Conservation (phyloP, 1,284 basidiomycete species). For the Athelia sp. region DNA sequence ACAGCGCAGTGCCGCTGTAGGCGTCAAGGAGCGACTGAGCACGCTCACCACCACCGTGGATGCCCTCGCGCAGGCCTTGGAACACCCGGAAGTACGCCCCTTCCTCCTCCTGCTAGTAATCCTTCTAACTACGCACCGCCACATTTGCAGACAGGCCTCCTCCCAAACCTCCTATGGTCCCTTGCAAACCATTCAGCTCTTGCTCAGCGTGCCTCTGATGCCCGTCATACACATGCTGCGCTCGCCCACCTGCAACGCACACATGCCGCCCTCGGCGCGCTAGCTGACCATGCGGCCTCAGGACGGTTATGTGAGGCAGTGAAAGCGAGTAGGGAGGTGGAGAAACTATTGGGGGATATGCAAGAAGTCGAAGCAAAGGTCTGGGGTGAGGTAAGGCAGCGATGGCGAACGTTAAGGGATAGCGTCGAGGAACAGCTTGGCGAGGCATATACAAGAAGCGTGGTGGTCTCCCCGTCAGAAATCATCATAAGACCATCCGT, state of each 20-base stretch:
- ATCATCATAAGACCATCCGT: slow-evolving; percentile 48
- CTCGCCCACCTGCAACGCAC: slow-evolving; percentile 51
- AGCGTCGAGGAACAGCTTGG: slow-evolving; percentile 66
- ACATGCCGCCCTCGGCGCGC: slow-evolving; percentile 34
- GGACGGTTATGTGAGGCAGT: slow-evolving; percentile 64
- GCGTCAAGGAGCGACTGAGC: slow-evolving; percentile 55
- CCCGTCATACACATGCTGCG: slow-evolving; percentile 41
- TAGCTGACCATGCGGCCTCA: slow-evolving; percentile 39
- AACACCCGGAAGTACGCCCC: slow-evolving; percentile 49
- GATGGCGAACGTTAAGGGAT: slow-evolving; percentile 48
- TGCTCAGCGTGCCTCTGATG: slow-evolving; percentile 54
- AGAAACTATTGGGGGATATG: slow-evolving; percentile 32
- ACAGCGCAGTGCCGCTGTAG: slow-evolving; percentile 57
- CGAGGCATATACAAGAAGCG: slow-evolving; percentile 58
- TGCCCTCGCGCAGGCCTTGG: slow-evolving; percentile 41
- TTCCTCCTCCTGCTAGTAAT: slow-evolving; percentile 1
- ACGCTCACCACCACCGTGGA: slow-evolving; percentile 51
- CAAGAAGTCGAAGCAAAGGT: too few species aligned
- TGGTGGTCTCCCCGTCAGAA: slow-evolving; percentile 44
- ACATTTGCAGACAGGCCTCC: slow-evolving; percentile 53
- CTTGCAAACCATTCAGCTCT: slow-evolving; percentile 54
- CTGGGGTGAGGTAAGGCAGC: slow-evolving; percentile 33
- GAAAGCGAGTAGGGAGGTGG: slow-evolving; percentile 32
- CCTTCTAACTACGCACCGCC: slow-evolving; percentile 9
- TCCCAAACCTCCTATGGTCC: slow-evolving; percentile 47